These are phyloP conservation scores for Lyophyllum atratum DNA, from an alignment of 768 basidiomycete genomes.

Conservation along the genomic window DNA sequence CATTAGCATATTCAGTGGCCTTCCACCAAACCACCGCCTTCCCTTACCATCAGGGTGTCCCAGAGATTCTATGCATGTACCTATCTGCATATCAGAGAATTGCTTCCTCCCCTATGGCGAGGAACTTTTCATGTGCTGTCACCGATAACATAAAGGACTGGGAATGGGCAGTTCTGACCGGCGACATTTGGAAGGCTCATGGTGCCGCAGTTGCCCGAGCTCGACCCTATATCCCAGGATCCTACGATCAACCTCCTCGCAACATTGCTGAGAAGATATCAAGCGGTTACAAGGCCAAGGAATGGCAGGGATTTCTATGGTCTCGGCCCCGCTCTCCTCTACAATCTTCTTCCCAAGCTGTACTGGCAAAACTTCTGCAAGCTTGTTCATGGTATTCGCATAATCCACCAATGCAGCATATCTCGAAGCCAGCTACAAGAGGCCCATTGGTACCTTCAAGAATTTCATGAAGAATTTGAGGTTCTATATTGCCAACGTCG, in stretches of 20 bases:
- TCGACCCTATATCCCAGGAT: constrained; percentile 36
- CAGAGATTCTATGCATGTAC: constrained; percentile 41
- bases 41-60: constrained; percentile 30
- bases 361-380: constrained; percentile 15
- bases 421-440: not conserved
- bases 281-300: constrained; percentile 25
- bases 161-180: constrained; percentile 31
- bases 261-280: constrained; percentile 41
- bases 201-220: constrained; percentile 30
- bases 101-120: constrained; percentile 34
- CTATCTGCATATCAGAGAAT: constrained; percentile 37
- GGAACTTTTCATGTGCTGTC: constrained; percentile 20
- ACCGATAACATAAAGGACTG: constrained; percentile 19
- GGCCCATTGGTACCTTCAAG: not conserved
- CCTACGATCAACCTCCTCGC: constrained; percentile 41
- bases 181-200: constrained; percentile 32
- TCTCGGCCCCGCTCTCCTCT: constrained; percentile 12
- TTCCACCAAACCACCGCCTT: constrained; percentile 18
- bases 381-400: constrained; percentile 8
- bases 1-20: constrained; percentile 31
- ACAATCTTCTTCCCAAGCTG: constrained; percentile 6
- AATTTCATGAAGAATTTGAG: constrained; percentile 24
- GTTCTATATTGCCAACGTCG: constrained; percentile 30
- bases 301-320: constrained; percentile 12
- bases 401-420: constrained; percentile 13